Evolutionary conservation across 1,284 basidiomycete species (phyloP).

Genomic region (Dichomitus squalens): DNA sequence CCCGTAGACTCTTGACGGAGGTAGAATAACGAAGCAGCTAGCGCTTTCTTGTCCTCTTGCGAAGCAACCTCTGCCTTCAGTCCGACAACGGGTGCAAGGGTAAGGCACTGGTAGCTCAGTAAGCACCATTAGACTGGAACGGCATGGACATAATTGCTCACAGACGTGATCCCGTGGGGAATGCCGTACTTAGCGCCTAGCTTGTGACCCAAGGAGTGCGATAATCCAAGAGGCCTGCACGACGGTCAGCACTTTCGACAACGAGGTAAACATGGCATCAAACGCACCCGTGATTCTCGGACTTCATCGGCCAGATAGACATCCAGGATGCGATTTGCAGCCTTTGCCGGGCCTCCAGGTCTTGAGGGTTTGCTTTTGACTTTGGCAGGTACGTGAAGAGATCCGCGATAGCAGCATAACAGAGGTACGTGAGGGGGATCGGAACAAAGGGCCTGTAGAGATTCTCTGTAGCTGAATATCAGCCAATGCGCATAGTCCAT

Average conservation of each 20-base stretch:
- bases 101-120: slow-evolving; percentile 60
- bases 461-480: slow-evolving; percentile 47
- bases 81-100: slow-evolving; percentile 64
- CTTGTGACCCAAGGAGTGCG: slow-evolving; percentile 75
- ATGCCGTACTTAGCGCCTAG: slow-evolving; percentile 79
- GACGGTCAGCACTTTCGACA: background rate
- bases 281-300: slow-evolving; percentile 53
- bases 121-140: background rate
- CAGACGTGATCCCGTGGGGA: slow-evolving; percentile 82
- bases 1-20: slow-evolving; percentile 61
- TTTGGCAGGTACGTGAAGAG: slow-evolving; percentile 74
- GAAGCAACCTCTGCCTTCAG: slow-evolving; percentile 59
- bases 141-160: slow-evolving; percentile 32
- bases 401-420: slow-evolving; percentile 67
- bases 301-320: slow-evolving; percentile 70
- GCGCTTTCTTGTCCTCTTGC: slow-evolving; percentile 57
- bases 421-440: slow-evolving; percentile 64
- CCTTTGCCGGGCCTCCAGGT: slow-evolving; percentile 65
- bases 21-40: slow-evolving; percentile 59
- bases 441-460: slow-evolving; percentile 65
- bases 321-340: slow-evolving; percentile 80
- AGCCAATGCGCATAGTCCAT: background rate
- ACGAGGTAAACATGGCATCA: background rate
- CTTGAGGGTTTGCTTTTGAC: slow-evolving; percentile 59
- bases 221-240: slow-evolving; percentile 66